Evolutionary conservation across 176 grass and related monocot species (phyloP), one percentile per base, ranked within the genome.

Genomic region (Zoysia pacifica): DNA sequence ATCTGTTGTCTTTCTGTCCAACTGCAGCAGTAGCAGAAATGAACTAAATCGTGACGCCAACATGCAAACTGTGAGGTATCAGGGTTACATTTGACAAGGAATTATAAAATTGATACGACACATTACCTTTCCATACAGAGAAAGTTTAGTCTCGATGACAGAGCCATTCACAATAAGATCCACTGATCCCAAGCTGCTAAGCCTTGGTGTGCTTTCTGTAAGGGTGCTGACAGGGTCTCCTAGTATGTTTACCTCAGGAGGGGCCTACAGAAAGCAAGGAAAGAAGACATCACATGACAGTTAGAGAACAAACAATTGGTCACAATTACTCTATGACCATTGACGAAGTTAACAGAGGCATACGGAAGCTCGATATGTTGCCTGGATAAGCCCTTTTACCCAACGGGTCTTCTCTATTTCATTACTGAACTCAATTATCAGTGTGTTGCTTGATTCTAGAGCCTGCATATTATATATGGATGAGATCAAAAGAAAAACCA

Each of bases 331-430:
- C 62, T 76, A 75, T 11, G 86, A 28, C 28, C 28, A 28, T 28
- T 28, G 28, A 83, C 14, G 62, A 90, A 82, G 64, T 66, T 65
- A 51, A 72, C 40, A 79, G 74, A 74, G 15, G 3, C 76, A 65
- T 94, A 97, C 95, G 61, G 95, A 97, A 93, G 92, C 94, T 83
- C 81, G 86, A 76, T 97, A 97, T 81, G 92, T 97, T 65, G 90
- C 87, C 88, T 97, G 87, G 60, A 97, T 78, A 56, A 97, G 88
- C 11, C 76, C 71, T 86, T 94, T 97, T 75, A 94, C 82, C 95
- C 95, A 97, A 82, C 70, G 87, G 65, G 81, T 62, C 80, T 93
- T 97, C 83, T 92, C 92, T 15, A 77, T 87, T 66, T 97, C 85
- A 74, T 90, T 88, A 81, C 20, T 67, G 53, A 94, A 93, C 83